Evolutionary conservation across 495 filamentous ascomycete genomes (phyloP), one percentile per base, ranked within the genome.

Genomic region (Cudoniella acicularis): DNA sequence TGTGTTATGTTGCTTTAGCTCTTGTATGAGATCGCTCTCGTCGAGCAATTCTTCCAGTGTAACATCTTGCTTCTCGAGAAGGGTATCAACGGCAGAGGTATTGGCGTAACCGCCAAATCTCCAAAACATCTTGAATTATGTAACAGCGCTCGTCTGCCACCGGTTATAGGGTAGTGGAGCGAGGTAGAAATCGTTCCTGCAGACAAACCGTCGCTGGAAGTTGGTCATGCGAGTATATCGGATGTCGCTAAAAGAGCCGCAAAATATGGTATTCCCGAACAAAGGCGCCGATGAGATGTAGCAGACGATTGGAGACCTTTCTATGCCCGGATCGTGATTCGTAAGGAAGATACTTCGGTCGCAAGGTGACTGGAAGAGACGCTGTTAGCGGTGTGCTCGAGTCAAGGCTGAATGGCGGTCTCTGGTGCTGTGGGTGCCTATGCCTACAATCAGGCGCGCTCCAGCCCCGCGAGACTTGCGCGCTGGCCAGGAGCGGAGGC

Each of bases 61-160:
- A 68, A 96, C 89, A 73, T 96, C 88, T 62, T 89, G 85, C 74
- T 96, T 96, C 62, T 98, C 94, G 66, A 99, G 91, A 64, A 98
- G 88, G 65, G 85, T 91, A 74, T 98, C 95, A 72, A 98, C 88
- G 64, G 91, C 88, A 67, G 93, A 96, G 76, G 96, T 87, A 79
- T 89, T 96, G 74, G 93, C 90, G 82, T 98, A 98, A 71, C 92
- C 92, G 78, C 95, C 92, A 77, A 97, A 97, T 73, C 92, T 86
- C 92, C 92, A 97, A 73, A 97, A 97, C 92, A 97, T 97, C 75
- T 73, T 91, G 87, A 70, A 59, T 65, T 77, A 76, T 67, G 72
- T 76, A 57, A 74, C 69, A 61, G 75, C 71, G 55, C 73, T 73
- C 54, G 61, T 52, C 52, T 61, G 60, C 54, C 57, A 58, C 64